Conservation (phyloP, 23 red algal species). For the Gracilaria domingensis region DNA sequence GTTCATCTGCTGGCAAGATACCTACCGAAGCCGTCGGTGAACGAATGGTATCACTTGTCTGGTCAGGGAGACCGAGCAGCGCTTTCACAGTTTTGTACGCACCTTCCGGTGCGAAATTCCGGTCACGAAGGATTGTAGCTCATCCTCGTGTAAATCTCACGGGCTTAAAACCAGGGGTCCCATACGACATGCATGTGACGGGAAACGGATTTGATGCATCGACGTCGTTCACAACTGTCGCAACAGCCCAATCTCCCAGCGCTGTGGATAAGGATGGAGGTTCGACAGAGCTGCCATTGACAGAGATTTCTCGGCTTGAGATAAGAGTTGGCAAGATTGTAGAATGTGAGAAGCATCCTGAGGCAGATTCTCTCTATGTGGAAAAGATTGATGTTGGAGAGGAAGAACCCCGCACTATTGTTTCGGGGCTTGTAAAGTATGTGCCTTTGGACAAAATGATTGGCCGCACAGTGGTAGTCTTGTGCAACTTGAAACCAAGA, state of each 20-base stretch:
- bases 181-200: constrained; percentile 43
- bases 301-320: constrained; percentile 86
- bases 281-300: constrained; percentile 55
- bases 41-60: constrained; percentile 28
- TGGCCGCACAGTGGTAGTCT: constrained; percentile 70
- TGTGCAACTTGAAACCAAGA: constrained; percentile 83
- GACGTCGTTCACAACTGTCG: constrained; percentile 62
- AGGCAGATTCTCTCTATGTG: constrained; percentile 85
- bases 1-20: constrained; percentile 55
- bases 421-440: constrained; percentile 83
- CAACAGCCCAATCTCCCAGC: constrained; percentile 14
- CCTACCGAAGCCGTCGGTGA: constrained; percentile 47
- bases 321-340: constrained; percentile 77
- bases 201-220: constrained; percentile 30
- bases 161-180: constrained; percentile 21
- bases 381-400: constrained; percentile 76
- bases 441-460: constrained; percentile 59
- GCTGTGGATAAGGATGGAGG: neutral
- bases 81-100: constrained; percentile 53
- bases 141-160: constrained; percentile 54
- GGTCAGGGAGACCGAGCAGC: constrained; percentile 42
- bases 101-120: constrained; percentile 16
- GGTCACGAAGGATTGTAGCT: constrained; percentile 51
- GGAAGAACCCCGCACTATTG: constrained; percentile 70
- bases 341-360: constrained; percentile 63